Conservation (phyloP, 495 filamentous ascomycete genomes). For the Venustampulla echinocandica region DNA sequence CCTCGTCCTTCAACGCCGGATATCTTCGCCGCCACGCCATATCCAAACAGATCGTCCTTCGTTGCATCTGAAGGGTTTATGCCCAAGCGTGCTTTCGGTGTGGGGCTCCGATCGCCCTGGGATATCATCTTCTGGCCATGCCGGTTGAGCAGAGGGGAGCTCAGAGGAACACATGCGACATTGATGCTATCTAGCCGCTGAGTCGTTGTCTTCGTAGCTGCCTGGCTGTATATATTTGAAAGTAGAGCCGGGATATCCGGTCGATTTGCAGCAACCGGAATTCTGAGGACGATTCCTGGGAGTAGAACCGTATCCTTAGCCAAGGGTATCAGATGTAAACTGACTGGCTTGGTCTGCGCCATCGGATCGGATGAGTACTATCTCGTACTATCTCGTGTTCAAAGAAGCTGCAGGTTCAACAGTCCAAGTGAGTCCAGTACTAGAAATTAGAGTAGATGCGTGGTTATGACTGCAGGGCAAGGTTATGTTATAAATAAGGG, state of each 20-base stretch:
- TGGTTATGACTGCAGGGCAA: too few species aligned
- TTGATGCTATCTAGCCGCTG: constrained; percentile 53
- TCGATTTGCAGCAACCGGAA: constrained; percentile 63
- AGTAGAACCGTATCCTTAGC: constrained; percentile 67
- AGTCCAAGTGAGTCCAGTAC: too few species aligned
- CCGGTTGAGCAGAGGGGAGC: constrained; percentile 55
- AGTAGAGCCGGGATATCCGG: constrained; percentile 78
- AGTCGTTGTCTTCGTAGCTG: constrained; percentile 53
- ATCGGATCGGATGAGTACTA: too few species aligned
- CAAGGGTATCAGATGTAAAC: constrained; percentile 65
- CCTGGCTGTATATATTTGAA: constrained; percentile 61
- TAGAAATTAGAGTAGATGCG: too few species aligned
- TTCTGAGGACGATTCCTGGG: constrained; percentile 68
- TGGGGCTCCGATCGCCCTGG: constrained; percentile 23
- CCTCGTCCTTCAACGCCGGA: constrained; percentile 72
- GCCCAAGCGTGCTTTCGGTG: constrained; percentile 35
- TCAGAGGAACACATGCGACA: constrained; percentile 75
- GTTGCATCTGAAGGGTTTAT: constrained; percentile 41
- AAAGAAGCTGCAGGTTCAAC: too few species aligned
- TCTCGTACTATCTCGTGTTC: neutral
- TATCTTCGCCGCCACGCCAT: constrained; percentile 73
- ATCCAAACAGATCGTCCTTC: constrained; percentile 65
- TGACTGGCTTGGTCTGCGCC: constrained; percentile 7
- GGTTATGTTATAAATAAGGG: too few species aligned
- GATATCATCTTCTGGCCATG: constrained; percentile 61